Percentiles rank a stretch among this genome's conserved stretches.
These are phyloP conservation scores for Quillaja saponaria DNA, from an alignment of 306 rosid genomes.

Conservation along the genomic window DNA sequence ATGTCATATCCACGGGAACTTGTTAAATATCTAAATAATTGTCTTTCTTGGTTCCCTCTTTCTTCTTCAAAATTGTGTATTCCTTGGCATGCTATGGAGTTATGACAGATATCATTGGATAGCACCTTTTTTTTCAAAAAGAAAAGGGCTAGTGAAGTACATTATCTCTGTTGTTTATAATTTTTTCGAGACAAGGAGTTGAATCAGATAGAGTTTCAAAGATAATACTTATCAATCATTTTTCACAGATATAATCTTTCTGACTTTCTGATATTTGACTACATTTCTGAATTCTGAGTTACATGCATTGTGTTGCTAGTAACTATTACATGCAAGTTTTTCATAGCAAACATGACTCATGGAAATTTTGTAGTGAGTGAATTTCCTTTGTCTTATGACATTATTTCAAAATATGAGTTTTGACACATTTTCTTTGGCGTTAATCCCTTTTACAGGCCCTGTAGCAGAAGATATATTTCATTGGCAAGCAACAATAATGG, in stretches of 20 bases:
- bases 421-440: slow-evolving; percentile 6
- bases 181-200: too few relatives aligned
- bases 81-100: too few relatives aligned
- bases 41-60: too few relatives aligned
- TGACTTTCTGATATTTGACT: not conserved
- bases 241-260: not conserved
- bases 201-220: not conserved
- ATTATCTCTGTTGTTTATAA: too few relatives aligned
- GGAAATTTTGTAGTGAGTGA: not conserved
- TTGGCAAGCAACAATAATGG: slow-evolving; percentile 93
- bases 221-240: slow-evolving; percentile 5
- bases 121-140: too few relatives aligned
- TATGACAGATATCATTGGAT: too few relatives aligned
- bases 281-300: not conserved
- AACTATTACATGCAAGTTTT: slow-evolving; percentile 1
- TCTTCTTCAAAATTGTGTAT: too few relatives aligned
- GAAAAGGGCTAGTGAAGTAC: too few relatives aligned
- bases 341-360: not conserved
- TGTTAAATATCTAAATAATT: too few relatives aligned
- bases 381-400: not conserved
- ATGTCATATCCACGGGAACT: too few relatives aligned
- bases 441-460: slow-evolving; percentile 54
- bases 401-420: not conserved
- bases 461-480: slow-evolving; percentile 90
- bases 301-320: not conserved